A percentile compares a stretch with the other conserved stretches of the same genome.
These are phyloP conservation scores for Friedmanniomyces simplex DNA, from an alignment of 495 filamentous ascomycete genomes.

Conservation along the genomic window DNA sequence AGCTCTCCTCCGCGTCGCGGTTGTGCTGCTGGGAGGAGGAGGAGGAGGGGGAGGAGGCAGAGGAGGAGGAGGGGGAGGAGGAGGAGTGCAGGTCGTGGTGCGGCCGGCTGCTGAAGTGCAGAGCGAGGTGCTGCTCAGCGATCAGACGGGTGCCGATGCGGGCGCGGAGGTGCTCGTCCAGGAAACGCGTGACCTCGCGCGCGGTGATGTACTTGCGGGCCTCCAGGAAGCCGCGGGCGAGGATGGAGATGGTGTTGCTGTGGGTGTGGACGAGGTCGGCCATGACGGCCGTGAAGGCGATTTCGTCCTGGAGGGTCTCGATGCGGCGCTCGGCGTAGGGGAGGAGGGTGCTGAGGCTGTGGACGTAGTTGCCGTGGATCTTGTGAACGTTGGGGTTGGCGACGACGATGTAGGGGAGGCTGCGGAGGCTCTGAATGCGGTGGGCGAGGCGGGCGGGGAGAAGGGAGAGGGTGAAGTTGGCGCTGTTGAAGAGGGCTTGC, in stretches of 20 bases:
- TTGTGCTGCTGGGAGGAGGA: too few species aligned
- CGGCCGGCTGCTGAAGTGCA: conserved; percentile 73
- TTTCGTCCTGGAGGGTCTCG: conserved; percentile 75
- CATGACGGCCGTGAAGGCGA: conserved; percentile 79
- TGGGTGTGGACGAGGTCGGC: conserved; percentile 91
- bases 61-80: conserved; percentile 4
- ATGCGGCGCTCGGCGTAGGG: conserved; percentile 69
- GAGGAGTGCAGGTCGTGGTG: conserved; percentile 41
- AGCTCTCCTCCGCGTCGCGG: conserved; percentile 42
- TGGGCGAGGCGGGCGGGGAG: conserved; percentile 93
- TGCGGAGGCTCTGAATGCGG: conserved; percentile 81
- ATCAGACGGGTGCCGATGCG: conserved; percentile 90
- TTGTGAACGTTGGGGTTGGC: conserved; percentile 84
- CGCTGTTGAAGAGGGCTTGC: conserved; percentile 69
- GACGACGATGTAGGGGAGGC: conserved; percentile 94
- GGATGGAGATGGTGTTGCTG: conserved; percentile 81
- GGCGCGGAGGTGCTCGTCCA: conserved; percentile 88
- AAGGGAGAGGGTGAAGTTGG: conserved; percentile 88
- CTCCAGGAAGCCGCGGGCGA: conserved; percentile 86
- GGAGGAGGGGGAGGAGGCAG: too few species aligned
- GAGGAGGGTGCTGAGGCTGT: conserved; percentile 79
- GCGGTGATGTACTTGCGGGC: conserved; percentile 77
- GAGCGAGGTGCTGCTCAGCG: conserved; percentile 93
- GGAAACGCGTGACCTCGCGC: conserved; percentile 71
- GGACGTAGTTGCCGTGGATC: conserved; percentile 91